phyloP scores from a whole-genome alignment of 2,329 filamentous ascomycete species.

The Lithohypha guttulata region DNA sequence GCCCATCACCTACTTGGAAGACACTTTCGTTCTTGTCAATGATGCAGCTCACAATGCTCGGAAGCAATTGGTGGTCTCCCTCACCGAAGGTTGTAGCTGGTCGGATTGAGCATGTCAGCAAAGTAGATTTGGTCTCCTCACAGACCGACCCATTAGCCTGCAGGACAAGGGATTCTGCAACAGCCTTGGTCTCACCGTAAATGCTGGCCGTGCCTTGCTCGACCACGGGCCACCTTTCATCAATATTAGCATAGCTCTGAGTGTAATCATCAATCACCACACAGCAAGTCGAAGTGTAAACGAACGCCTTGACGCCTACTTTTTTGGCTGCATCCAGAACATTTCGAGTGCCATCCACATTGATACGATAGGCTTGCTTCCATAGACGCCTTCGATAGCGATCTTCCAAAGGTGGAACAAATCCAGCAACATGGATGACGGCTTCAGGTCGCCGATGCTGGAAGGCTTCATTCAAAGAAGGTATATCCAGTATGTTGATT shows the following conservation, averaged over 20 bases:
- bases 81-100: constrained; percentile 36
- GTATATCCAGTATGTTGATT: constrained; percentile 27
- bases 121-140: not conserved
- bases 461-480: constrained; percentile 28
- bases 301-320: constrained; percentile 38
- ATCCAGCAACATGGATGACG: constrained; percentile 45
- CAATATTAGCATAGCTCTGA: constrained; percentile 28
- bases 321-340: constrained; percentile 38
- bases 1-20: constrained; percentile 31
- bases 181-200: constrained; percentile 35
- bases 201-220: constrained; percentile 26
- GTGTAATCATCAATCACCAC: constrained; percentile 42
- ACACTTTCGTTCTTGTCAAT: constrained; percentile 31
- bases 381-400: constrained; percentile 29
- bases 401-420: constrained; percentile 32
- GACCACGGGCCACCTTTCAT: constrained; percentile 32
- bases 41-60: constrained; percentile 35
- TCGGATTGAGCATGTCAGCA: constrained; percentile 33
- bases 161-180: constrained; percentile 33
- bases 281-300: constrained; percentile 48
- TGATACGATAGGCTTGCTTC: constrained; percentile 38
- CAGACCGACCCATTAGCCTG: constrained; percentile 23
- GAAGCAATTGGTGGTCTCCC: constrained; percentile 33
- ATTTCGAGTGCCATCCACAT: constrained; percentile 45
- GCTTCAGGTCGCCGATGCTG: constrained; percentile 34